These are phyloP conservation scores for Conticribra guillardii DNA, from an alignment of 108 stramenopile species.

Conservation along the genomic window DNA sequence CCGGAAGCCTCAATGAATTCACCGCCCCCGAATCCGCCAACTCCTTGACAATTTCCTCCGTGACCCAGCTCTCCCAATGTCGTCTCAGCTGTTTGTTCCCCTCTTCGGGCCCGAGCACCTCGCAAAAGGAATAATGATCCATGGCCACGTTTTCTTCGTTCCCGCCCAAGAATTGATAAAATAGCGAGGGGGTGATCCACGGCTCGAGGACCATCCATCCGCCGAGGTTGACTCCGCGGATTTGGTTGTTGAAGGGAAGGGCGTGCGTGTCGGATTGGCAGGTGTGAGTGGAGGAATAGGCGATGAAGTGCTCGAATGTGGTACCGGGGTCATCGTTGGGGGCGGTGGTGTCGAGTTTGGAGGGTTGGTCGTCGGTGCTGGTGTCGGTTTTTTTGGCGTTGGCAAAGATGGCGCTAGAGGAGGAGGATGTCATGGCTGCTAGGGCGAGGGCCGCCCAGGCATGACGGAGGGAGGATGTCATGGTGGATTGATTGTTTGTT, in stretches of 20 bases:
- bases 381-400: neutral
- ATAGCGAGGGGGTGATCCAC: constrained; percentile 93
- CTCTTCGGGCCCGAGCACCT: constrained; percentile 82
- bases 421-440: neutral
- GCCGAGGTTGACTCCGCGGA: constrained; percentile 90
- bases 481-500: no score
- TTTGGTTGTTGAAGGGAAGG: constrained; percentile 86
- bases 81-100: constrained; percentile 85
- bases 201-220: constrained; percentile 96
- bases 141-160: constrained; percentile 76
- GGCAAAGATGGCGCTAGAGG: neutral
- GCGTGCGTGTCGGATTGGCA: constrained; percentile 75
- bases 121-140: constrained; percentile 91
- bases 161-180: constrained; percentile 91
- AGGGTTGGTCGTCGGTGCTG: neutral
- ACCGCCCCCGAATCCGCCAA: constrained; percentile 75
- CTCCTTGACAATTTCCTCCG: constrained; percentile 73
- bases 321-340: constrained; percentile 12
- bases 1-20: constrained; percentile 85
- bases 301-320: constrained; percentile 62
- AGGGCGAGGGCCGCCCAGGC: neutral
- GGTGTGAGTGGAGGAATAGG: constrained; percentile 65
- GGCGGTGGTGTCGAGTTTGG: constrained; percentile 5
- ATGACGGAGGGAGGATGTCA: neutral
- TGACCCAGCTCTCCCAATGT: constrained; percentile 93